Evolutionary conservation across 306 rosid species (phyloP), one percentile per base, ranked within the genome.

Genomic region (Trifolium fragiferum): DNA sequence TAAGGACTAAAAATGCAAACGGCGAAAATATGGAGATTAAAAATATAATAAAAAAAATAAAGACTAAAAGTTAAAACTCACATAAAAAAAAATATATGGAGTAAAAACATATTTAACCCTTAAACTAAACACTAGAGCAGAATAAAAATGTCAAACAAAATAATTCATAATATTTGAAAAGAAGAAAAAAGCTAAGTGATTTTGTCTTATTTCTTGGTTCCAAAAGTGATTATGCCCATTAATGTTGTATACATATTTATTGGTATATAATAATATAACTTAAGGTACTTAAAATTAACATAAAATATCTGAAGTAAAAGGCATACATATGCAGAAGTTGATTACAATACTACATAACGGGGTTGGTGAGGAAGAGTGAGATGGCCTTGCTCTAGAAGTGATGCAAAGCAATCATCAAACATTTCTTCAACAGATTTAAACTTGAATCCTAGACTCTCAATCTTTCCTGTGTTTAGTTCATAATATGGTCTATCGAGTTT

Each of bases 401-500:
- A 91, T 21, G 87, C 87, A 72, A 94, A 61, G 76, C 93, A 87
- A 44, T 94, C 98, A 64, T 91, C 89, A 57, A 94, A 91, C 96
- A 90, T 93, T 73, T 90, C 92, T 74, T 87, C 77, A 23, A 89
- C 55, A 13, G 86, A 44, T 84, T 86, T 90, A 60, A 89, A 93
- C 84, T 85, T 66, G 66, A 90, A 77, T 55, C 98, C 97, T 5
- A 86, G 33, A 55, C 83, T 84, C 84, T 58, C 85, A 73, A 89
- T 6, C 82, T 85, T 93, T 18, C 77, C 66, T 0, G 84, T 87
- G 81, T 84, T 79, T 33, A 89, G 78, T 2, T 93, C 84, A 70
- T 90, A 93, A 50, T 38, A 55, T 61, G 92, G 93, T 25, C 92
- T 84, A 57, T 82, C 65, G 3, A 66, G 38, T 66, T 83, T 75